Conservation (phyloP, 257 asterid genomes). For the Solanum habrochaites region DNA sequence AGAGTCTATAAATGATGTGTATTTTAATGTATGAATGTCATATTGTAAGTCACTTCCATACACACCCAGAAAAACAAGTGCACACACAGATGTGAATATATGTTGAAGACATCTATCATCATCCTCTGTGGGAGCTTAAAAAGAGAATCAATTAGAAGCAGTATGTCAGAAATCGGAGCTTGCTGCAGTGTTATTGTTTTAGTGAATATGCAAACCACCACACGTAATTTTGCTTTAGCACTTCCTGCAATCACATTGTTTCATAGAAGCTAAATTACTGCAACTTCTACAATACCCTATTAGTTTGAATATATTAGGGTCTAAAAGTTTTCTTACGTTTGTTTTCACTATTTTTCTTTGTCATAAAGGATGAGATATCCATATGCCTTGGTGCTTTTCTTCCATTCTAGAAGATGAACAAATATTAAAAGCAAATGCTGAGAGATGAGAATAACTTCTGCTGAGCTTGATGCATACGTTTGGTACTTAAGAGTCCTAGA, state of each 20-base stretch:
- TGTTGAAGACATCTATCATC: background rate
- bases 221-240: background rate
- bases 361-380: background rate
- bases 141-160: background rate
- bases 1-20: background rate
- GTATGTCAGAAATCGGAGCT: background rate
- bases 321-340: background rate
- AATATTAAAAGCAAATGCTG: background rate
- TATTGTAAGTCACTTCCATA: background rate
- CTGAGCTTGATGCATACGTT: background rate
- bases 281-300: background rate
- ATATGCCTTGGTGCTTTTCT: background rate
- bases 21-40: background rate
- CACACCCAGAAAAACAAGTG: background rate
- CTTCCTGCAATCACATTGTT: background rate
- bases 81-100: background rate
- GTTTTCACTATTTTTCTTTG: background rate
- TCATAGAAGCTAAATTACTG: background rate
- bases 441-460: conserved; percentile 1
- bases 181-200: background rate
- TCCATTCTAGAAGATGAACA: background rate
- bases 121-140: background rate
- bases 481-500: background rate
- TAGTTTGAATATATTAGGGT: background rate
- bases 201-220: background rate